phyloP scores from a whole-genome alignment of 495 filamentous ascomycete genomes.

The Aspergillus biplanus region DNA sequence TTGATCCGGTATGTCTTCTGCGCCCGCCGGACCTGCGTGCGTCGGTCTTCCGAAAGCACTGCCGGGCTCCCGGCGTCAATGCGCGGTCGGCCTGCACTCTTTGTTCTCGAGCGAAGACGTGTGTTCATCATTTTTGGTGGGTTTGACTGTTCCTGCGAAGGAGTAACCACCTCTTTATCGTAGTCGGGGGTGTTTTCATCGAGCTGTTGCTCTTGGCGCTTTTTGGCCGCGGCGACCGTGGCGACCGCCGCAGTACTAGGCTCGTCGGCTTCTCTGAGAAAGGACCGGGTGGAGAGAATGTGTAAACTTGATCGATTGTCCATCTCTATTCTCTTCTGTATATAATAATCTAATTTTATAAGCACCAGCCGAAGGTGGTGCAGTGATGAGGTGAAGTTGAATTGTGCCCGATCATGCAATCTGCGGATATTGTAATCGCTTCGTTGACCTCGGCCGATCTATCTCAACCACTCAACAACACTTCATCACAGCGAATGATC shows the following conservation, averaged over 20 bases:
- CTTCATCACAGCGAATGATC: neutral
- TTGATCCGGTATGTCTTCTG: constrained; percentile 80
- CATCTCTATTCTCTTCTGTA: neutral
- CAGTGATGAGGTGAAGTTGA: neutral
- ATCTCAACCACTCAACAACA: neutral
- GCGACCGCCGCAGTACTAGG: neutral
- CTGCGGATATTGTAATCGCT: neutral
- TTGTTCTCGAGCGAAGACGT: neutral
- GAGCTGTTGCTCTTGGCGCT: neutral
- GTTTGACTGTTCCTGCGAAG: neutral
- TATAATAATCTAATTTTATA: neutral
- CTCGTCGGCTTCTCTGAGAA: neutral
- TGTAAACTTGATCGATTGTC: neutral
- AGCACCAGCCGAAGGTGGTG: neutral
- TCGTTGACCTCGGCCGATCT: neutral
- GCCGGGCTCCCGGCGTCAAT: constrained; percentile 2
- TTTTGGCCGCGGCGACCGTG: neutral
- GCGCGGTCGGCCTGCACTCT: constrained; percentile 13
- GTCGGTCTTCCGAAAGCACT: constrained; percentile 43
- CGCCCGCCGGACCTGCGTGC: constrained; percentile 81
- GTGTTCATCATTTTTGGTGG: neutral
- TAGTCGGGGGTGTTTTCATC: neutral
- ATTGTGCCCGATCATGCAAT: neutral
- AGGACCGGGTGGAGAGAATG: neutral
- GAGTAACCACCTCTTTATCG: neutral